Conservation (phyloP, 495 filamentous ascomycete genomes). For the Aspergillus biplanus region DNA sequence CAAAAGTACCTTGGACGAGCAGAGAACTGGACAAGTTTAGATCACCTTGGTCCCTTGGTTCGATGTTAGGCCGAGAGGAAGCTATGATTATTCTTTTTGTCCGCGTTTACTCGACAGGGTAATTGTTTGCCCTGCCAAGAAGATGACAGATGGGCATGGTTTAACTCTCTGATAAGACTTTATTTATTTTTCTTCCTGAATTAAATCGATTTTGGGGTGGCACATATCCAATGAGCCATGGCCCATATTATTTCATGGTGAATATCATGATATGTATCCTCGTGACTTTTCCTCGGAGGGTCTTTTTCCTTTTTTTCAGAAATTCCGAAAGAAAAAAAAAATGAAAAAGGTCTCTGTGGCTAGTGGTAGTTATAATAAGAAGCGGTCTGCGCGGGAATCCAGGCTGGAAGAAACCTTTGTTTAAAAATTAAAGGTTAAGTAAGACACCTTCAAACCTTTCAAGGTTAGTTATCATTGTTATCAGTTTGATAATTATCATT, state of each 20-base stretch:
- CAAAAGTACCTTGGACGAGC: not conserved
- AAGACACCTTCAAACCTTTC: too few species aligned
- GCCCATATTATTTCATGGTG: not conserved
- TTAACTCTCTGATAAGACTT: not conserved
- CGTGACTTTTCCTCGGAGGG: constrained; percentile 5
- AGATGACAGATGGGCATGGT: not conserved
- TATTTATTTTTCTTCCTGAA: too few species aligned
- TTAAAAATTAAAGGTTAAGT: not conserved
- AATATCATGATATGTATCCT: constrained; percentile 12
- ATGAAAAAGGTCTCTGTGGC: too few species aligned
- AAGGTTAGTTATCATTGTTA: constrained; percentile 6
- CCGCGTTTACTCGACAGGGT: not conserved
- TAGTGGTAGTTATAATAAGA: constrained; percentile 13
- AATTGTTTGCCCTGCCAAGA: not conserved
- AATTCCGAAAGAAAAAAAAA: too few species aligned
- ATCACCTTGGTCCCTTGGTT: not conserved
- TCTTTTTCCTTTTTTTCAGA: too few species aligned
- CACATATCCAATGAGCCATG: too few species aligned
- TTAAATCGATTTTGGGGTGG: too few species aligned
- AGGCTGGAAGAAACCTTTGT: constrained; percentile 1
- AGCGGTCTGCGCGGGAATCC: constrained; percentile 29
- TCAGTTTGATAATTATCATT: constrained; percentile 2
- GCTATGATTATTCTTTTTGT: not conserved
- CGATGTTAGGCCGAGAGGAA: not conserved
- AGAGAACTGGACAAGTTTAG: not conserved